These are phyloP conservation scores for Globisporangium cystogenes DNA, from an alignment of 352 stramenopile species.

Conservation along the genomic window DNA sequence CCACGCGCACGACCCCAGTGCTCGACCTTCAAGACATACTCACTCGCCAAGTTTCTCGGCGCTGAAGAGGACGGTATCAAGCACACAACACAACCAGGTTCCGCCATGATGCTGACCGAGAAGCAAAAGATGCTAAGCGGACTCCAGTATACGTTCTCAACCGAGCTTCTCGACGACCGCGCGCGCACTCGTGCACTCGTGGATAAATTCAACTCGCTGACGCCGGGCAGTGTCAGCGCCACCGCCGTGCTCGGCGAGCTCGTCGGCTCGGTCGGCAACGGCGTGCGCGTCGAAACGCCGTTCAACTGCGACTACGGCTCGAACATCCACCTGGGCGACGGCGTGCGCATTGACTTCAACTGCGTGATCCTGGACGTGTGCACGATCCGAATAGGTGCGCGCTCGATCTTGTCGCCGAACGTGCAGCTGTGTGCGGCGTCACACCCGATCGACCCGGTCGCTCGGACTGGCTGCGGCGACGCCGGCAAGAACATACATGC, in stretches of 20 bases:
- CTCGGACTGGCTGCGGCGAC: constrained; percentile 33
- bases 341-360: constrained; percentile 87
- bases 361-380: constrained; percentile 81
- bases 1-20: too few relatives aligned
- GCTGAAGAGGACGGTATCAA: too few relatives aligned
- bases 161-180: constrained; percentile 33
- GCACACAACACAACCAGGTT: too few relatives aligned
- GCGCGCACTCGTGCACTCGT: constrained; percentile 25
- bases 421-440: constrained; percentile 77
- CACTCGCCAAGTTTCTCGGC: not conserved
- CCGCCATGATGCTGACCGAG: constrained; percentile 22
- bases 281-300: constrained; percentile 62
- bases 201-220: constrained; percentile 35
- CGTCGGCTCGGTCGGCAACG: constrained; percentile 29
- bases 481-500: constrained; percentile 25
- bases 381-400: constrained; percentile 65
- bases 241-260: constrained; percentile 26
- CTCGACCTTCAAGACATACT: not conserved
- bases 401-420: constrained; percentile 61
- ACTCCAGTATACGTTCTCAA: constrained; percentile 36
- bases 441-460: constrained; percentile 54
- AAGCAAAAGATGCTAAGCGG: constrained; percentile 54
- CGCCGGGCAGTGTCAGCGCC: constrained; percentile 18
- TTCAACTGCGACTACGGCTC: constrained; percentile 87
- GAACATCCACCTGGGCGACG: constrained; percentile 66